Evolutionary conservation across 129 eudicot species (phyloP).

Genomic region (Daucus carota): DH1_v3.0 NC_030386.2:27001501-27002000

Average conservation of each 20-base stretch:
- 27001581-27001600: slow-evolving; percentile 16
- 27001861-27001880: neutral
- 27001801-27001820: slow-evolving; percentile 17
- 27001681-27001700: slow-evolving; percentile 13
- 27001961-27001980: no score
- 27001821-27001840: neutral
- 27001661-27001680: slow-evolving; percentile 15
- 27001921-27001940: no score
- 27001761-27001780: slow-evolving; percentile 7
- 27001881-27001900: neutral
- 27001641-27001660: slow-evolving; percentile 25
- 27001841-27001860: neutral
- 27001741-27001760: slow-evolving; percentile 6
- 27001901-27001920: no score
- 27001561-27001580: slow-evolving; percentile 26
- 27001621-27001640: slow-evolving; percentile 28
- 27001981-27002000: no score
- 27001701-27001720: slow-evolving; percentile 28
- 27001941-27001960: no score
- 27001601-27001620: slow-evolving; percentile 22
- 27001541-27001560: slow-evolving; percentile 22
- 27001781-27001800: slow-evolving; percentile 22
- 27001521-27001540: slow-evolving; percentile 21
- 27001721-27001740: slow-evolving; percentile 20
- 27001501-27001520: slow-evolving; percentile 26